Evolutionary conservation across 306 rosid species (phyloP).

Genomic region (Prosopis cineraria): DNA sequence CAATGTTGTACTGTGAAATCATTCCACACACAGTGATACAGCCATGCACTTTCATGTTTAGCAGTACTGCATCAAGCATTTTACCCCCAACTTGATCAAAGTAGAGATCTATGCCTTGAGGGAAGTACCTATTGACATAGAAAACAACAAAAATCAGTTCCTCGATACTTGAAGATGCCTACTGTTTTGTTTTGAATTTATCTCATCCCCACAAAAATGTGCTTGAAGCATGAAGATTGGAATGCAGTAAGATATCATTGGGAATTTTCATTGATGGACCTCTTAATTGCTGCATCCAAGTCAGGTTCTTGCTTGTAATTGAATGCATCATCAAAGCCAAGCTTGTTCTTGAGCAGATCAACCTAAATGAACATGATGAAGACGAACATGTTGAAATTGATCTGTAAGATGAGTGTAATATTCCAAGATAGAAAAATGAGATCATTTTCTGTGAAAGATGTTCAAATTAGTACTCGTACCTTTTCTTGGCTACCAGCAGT

Average conservation of each 20-base stretch:
- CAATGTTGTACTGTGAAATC: constrained; percentile 47
- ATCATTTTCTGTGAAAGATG: neutral
- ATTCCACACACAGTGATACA: constrained; percentile 38
- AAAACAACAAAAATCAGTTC: neutral
- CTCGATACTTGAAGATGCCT: too few species aligned
- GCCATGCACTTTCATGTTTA: constrained; percentile 38
- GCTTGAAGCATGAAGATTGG: too few species aligned
- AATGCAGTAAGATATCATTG: too few species aligned
- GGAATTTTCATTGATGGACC: constrained; percentile 26
- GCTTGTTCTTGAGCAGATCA: constrained; percentile 33
- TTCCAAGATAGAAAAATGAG: neutral
- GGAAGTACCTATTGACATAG: constrained; percentile 32
- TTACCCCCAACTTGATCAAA: constrained; percentile 48
- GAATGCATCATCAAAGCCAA: constrained; percentile 56
- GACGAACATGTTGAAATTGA: neutral
- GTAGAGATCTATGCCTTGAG: constrained; percentile 42
- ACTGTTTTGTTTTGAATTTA: too few species aligned
- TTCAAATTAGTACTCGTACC: neutral
- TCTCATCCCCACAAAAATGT: too few species aligned
- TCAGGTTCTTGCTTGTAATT: constrained; percentile 69
- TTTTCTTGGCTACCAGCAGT: constrained; percentile 1
- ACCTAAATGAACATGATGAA: constrained; percentile 20
- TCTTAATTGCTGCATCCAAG: constrained; percentile 58
- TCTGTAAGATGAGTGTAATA: too few species aligned
- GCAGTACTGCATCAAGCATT: constrained; percentile 43